Percentiles rank a stretch among this genome's conserved stretches.
Evolutionary conservation across 306 rosid species (phyloP).

Genomic region (Casuarina equisetifolia): DNA sequence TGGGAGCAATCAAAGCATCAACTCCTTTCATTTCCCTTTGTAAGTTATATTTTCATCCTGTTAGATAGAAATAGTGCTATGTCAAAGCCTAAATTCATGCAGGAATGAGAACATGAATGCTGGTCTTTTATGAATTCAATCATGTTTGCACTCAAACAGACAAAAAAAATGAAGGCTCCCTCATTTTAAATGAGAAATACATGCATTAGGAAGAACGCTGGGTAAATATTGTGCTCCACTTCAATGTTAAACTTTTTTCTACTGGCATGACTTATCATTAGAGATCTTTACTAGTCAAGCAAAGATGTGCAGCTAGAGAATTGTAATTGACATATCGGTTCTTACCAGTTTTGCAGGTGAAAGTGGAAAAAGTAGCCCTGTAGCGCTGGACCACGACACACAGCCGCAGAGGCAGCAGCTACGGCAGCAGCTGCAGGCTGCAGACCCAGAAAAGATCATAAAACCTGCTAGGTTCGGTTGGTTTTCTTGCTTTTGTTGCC

Average conservation of each 20-base stretch:
- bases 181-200: too few species aligned
- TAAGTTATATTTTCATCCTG: conserved; percentile 30
- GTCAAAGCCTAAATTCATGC: background rate
- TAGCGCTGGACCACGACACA: background rate
- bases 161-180: too few species aligned
- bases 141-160: too few species aligned
- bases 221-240: too few species aligned
- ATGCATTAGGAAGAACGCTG: too few species aligned
- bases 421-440: conserved; percentile 3
- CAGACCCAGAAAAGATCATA: background rate
- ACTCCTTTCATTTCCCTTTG: conserved; percentile 68
- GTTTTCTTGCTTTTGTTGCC: conserved; percentile 35
- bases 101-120: background rate
- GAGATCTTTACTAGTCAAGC: too few species aligned
- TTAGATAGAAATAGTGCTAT: conserved; percentile 7
- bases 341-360: conserved; percentile 43
- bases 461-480: conserved; percentile 23
- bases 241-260: too few species aligned
- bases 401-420: conserved; percentile 23
- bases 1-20: conserved; percentile 36
- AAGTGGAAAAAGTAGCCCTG: conserved; percentile 36
- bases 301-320: background rate
- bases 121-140: too few species aligned
- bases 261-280: too few species aligned
- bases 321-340: background rate